Conservation (phyloP, 345 rosid genomes). For the Salix udensis region DNA sequence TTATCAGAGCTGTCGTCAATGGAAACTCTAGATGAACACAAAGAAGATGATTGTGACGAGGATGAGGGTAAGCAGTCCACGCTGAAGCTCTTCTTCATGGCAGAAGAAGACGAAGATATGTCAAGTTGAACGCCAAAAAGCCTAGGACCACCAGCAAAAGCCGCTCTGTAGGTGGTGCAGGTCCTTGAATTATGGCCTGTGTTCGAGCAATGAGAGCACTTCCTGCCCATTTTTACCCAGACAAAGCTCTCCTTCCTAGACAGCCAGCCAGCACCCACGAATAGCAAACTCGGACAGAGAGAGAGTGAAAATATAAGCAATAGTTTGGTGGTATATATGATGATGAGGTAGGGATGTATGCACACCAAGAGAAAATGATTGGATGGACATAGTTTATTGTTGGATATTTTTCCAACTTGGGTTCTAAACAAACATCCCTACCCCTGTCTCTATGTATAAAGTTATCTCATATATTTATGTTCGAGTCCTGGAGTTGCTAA, state of each 20-base stretch:
- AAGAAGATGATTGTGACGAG: constrained; percentile 28
- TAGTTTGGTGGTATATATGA: constrained; percentile 35
- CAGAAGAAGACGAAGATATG: constrained; percentile 1
- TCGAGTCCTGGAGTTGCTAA: too few relatives aligned
- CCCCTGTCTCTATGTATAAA: neutral
- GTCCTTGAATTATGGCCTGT: constrained; percentile 66
- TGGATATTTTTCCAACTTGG: constrained; percentile 35
- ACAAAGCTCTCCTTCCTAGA: constrained; percentile 18
- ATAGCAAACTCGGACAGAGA: constrained; percentile 18
- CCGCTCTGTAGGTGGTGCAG: constrained; percentile 30
- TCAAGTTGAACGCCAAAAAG: constrained; percentile 62
- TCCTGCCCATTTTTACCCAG: constrained; percentile 55
- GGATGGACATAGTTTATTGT: constrained; percentile 42
- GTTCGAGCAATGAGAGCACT: constrained; percentile 67
- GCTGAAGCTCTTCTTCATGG: constrained; percentile 53
- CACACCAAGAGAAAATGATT: constrained; percentile 45
- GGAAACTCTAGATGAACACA: constrained; percentile 31
- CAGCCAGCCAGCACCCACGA: constrained; percentile 2
- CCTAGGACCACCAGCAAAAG: constrained; percentile 22
- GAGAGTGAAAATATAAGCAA: constrained; percentile 15
- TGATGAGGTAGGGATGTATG: constrained; percentile 33
- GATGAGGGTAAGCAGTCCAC: constrained; percentile 43
- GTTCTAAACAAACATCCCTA: constrained; percentile 4
- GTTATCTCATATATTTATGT: too few relatives aligned
- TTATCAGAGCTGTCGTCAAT: constrained; percentile 30